Evolutionary conservation across 371 early-diverging fungal species (phyloP).

Genomic region (Rhizopus sp.): DNA sequence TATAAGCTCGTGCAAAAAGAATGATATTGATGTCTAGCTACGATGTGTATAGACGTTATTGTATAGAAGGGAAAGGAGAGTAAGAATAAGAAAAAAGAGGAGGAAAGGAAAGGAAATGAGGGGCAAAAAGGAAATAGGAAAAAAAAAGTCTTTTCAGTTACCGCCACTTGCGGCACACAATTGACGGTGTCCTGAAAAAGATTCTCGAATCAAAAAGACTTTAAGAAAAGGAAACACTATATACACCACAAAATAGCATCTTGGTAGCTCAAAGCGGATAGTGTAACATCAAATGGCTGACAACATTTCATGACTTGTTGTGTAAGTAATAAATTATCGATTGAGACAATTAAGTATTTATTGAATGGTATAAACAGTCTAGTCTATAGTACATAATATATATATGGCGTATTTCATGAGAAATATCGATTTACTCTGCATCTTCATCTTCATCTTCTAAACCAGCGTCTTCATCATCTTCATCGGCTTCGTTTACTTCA

Average conservation of each 20-base stretch:
- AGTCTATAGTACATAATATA: not conserved
- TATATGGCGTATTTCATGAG: not conserved
- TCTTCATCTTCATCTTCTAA: conserved; percentile 44
- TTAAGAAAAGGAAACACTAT: no score
- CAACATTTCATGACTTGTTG: no score
- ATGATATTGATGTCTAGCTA: no score
- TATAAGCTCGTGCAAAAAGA: no score
- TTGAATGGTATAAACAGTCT: no score
- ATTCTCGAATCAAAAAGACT: no score
- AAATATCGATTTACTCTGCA: conserved; percentile 11
- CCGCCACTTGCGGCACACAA: not conserved
- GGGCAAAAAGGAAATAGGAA: not conserved
- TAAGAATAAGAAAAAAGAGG: not conserved
- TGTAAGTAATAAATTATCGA: no score
- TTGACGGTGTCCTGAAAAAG: no score
- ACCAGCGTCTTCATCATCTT: conserved; percentile 51
- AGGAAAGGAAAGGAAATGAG: not conserved
- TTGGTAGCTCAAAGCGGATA: no score
- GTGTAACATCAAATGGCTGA: no score
- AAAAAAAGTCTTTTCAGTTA: conserved; percentile 2
- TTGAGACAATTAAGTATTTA: no score
- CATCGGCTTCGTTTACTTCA: conserved; percentile 57
- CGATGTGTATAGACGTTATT: not conserved
- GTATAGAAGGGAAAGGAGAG: not conserved
- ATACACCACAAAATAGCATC: no score